Conservation (phyloP, 305 asterid species). For the Nicotiana rustica region DNA sequence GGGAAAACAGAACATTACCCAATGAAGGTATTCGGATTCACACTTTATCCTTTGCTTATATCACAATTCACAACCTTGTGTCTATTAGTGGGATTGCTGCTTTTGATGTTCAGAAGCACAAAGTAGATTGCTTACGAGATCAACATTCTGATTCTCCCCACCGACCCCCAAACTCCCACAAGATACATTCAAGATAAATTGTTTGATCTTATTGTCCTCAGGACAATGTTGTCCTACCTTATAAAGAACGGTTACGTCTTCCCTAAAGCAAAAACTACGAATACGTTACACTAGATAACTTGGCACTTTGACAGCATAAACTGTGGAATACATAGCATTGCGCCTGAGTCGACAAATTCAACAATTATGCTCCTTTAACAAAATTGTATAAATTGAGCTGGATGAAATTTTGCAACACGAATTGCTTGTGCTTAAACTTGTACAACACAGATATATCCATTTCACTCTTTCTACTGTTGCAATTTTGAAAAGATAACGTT, state of each 20-base stretch:
- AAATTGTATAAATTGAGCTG: background rate
- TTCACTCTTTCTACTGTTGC: background rate
- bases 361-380: background rate
- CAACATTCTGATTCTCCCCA: conserved; percentile 31
- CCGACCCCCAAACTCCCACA: conserved; percentile 7
- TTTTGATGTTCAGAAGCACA: conserved; percentile 2
- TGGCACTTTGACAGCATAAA: background rate
- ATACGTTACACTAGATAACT: background rate
- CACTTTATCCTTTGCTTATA: conserved; percentile 30
- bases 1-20: conserved; percentile 31
- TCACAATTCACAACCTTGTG: background rate
- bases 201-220: background rate
- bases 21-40: conserved; percentile 50
- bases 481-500: background rate
- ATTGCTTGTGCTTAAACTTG: background rate
- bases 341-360: background rate
- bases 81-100: conserved; percentile 25
- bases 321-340: background rate
- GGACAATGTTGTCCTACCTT: background rate
- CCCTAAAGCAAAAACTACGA: background rate
- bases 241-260: background rate
- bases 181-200: background rate
- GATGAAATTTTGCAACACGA: background rate
- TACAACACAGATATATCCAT: background rate
- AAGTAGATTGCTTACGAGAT: conserved; percentile 33